phyloP scores from a whole-genome alignment of 2,329 filamentous ascomycete genomes.

The Aureobasidium vineae region DNA sequence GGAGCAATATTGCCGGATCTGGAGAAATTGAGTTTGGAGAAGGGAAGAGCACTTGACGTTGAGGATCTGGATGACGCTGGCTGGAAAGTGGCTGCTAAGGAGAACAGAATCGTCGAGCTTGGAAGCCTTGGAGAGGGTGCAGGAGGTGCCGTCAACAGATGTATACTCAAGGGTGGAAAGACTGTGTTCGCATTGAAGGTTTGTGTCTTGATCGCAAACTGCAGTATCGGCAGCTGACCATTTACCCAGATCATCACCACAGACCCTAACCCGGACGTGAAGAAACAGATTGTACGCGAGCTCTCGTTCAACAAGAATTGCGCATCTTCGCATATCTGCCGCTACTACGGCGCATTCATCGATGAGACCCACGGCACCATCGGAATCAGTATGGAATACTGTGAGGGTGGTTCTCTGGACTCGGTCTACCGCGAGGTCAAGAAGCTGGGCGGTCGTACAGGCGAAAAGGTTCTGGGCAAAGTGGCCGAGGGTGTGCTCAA shows the following conservation, averaged over 20 bases:
- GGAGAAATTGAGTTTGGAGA: conserved; percentile 77
- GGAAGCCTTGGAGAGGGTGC: conserved; percentile 92
- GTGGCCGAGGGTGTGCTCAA: conserved; percentile 93
- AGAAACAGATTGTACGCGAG: conserved; percentile 96
- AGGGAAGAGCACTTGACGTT: conserved; percentile 79
- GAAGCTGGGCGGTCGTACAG: conserved; percentile 87
- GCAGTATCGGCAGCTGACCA: conserved; percentile 22
- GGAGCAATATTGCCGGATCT: conserved; percentile 67
- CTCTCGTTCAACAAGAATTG: conserved; percentile 98
- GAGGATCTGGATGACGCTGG: conserved; percentile 94
- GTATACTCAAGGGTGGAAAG: conserved; percentile 84
- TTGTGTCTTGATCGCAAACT: conserved; percentile 29
- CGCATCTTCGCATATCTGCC: conserved; percentile 92
- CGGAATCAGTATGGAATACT: conserved; percentile 99
- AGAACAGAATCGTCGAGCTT: conserved; percentile 82
- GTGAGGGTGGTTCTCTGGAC: conserved; percentile 92
- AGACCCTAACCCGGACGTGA: conserved; percentile 95
- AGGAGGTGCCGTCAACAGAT: conserved; percentile 90
- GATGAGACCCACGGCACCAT: conserved; percentile 96
- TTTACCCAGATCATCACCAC: conserved; percentile 82
- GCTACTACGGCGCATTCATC: conserved; percentile 96
- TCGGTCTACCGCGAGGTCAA: conserved; percentile 98
- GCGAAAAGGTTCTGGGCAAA: conserved; percentile 96
- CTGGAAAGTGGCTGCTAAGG: conserved; percentile 88
- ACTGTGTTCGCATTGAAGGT: conserved; percentile 97